Base-by-base conservation (phyloP, 768 basidiomycete genomes). In the Boletus tomentosulus region DNA sequence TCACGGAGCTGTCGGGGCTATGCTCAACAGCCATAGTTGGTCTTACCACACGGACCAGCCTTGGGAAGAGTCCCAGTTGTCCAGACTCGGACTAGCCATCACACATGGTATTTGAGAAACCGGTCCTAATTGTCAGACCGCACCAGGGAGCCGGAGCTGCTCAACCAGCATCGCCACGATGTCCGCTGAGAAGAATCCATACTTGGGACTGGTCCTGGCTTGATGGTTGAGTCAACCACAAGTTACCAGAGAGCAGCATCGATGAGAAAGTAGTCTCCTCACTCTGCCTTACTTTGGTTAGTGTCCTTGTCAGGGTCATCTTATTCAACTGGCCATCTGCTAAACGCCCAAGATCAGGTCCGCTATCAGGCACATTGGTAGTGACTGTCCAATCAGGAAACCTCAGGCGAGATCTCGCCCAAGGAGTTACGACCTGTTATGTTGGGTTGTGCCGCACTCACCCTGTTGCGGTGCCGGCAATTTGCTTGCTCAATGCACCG, bases 391-490 rank as follows among this genome's bases (percentile, higher is more conserved):
- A 58, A 62, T 62, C 64, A 56, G 60, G 64, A 48, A 60, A 58
- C 54, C 58, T 55, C 58, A 60, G 60, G 43, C 60, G 47, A 56
- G 66, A 72, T 72, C 62, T 72, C 52, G 54, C 48, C 34, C 58
- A 64, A 55, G 51, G 56, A 49, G 57, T 69, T 69, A 64, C 58
- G 63, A 60, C 66, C 54, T 53, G 47, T 60, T 57, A 56, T 65
- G 64, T 65, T 66, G 55, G 62, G 49, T 64, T 48, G 62, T 66
- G 62, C 64, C 68, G 64, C 54, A 53, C 63, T 61, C 49, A 55
- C 63, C 65, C 67, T 69, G 64, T 56, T 49, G 62, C 65, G 58
- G 62, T 64, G 62, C 60, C 66, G 68, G 68, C 68, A 66, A 71
- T 52, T 56, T 59, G 60, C 62, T 46, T 52, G 58, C 62, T 67